A percentile compares a stretch with the other conserved stretches of the same genome.
Conservation (phyloP, 169 alveolate species). For the Cryptosporidium ryanae region DNA sequence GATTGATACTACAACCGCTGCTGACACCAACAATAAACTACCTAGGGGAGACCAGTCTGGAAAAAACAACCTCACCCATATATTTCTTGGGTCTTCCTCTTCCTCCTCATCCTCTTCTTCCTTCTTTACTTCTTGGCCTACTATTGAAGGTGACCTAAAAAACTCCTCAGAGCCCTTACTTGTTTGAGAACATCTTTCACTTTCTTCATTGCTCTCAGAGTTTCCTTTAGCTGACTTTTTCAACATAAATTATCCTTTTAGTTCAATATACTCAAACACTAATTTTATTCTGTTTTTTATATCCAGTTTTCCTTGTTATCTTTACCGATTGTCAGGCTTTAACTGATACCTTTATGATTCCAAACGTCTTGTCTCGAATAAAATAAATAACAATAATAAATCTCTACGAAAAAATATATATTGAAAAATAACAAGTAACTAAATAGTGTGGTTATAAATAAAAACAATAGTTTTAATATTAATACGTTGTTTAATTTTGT, state of each 20-base stretch:
- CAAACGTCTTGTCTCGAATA: neutral
- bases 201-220: slow-evolving; percentile 34
- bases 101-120: slow-evolving; percentile 75
- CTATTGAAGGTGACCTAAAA: slow-evolving; percentile 68
- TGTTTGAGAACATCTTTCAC: neutral
- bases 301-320: neutral
- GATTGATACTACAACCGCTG: slow-evolving; percentile 16
- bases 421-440: too few species aligned
- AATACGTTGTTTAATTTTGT: too few species aligned
- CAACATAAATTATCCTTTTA: slow-evolving; percentile 6
- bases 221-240: slow-evolving; percentile 5
- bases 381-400: neutral
- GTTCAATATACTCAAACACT: neutral
- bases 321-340: neutral
- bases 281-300: too few species aligned
- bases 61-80: slow-evolving; percentile 43
- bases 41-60: slow-evolving; percentile 75
- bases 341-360: neutral
- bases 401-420: too few species aligned
- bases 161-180: slow-evolving; percentile 70
- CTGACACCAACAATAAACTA: slow-evolving; percentile 14
- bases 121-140: slow-evolving; percentile 59
- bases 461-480: too few species aligned
- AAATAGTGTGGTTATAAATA: too few species aligned
- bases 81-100: slow-evolving; percentile 66